phyloP scores from a whole-genome alignment of 2,329 filamentous ascomycete species.

The Xylaria sp. region DNA sequence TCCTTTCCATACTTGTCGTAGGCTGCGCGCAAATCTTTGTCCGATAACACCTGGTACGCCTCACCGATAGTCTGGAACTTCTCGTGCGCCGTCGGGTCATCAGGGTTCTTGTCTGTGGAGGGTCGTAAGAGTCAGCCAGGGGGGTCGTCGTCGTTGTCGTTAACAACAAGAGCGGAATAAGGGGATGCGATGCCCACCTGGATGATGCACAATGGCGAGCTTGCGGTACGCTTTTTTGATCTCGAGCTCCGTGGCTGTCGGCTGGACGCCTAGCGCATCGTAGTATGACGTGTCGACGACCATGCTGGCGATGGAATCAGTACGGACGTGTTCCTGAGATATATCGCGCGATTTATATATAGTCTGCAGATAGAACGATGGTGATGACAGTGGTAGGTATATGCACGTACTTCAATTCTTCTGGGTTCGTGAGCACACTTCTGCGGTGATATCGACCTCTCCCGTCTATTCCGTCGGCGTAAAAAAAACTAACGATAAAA shows the following conservation, averaged over 20 bases:
- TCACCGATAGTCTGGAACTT: slow-evolving; percentile 86
- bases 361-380: not conserved
- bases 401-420: slow-evolving; percentile 3
- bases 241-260: slow-evolving; percentile 81
- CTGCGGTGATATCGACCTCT: not conserved
- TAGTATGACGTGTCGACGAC: slow-evolving; percentile 87
- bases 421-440: not conserved
- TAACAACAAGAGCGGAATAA: not conserved
- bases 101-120: slow-evolving; percentile 84
- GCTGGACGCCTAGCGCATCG: slow-evolving; percentile 77
- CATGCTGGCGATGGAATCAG: slow-evolving; percentile 46
- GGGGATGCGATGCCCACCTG: slow-evolving; percentile 49
- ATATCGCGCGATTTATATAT: not conserved
- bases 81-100: slow-evolving; percentile 86
- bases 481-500: not conserved
- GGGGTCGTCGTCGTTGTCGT: not conserved
- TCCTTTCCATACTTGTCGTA: slow-evolving; percentile 99
- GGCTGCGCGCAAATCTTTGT: slow-evolving; percentile 77
- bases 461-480: too few species aligned
- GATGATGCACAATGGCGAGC: slow-evolving; percentile 88
- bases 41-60: slow-evolving; percentile 75
- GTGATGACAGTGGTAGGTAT: too few species aligned
- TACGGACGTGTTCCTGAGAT: slow-evolving; percentile 3
- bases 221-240: slow-evolving; percentile 98
- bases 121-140: slow-evolving; percentile 13